Evolutionary conservation across 768 basidiomycete genomes (phyloP).

Genomic region (Hortiboletus campestris): DNA sequence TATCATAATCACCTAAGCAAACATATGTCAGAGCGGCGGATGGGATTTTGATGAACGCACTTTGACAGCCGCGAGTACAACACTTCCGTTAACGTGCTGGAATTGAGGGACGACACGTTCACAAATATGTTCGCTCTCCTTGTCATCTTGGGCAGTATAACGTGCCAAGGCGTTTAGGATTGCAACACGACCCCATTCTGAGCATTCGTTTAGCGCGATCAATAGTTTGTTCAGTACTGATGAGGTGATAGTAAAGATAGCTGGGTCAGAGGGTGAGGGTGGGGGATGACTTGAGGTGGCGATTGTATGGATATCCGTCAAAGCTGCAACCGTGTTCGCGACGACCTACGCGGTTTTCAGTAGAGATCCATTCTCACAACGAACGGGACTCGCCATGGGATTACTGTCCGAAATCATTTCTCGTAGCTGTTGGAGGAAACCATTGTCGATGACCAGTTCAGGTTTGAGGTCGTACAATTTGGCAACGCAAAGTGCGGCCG

Average conservation of each 20-base stretch:
- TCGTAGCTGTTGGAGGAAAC: slow-evolving; percentile 82
- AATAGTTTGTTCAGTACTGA: slow-evolving; percentile 83
- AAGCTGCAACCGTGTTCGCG: slow-evolving; percentile 90
- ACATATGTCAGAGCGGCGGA: neutral
- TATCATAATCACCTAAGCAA: slow-evolving; percentile 87
- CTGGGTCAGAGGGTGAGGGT: slow-evolving; percentile 55
- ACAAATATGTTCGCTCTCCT: slow-evolving; percentile 98
- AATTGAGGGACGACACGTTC: slow-evolving; percentile 98
- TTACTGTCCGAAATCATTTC: slow-evolving; percentile 96
- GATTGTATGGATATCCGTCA: slow-evolving; percentile 87
- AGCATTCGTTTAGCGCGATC: slow-evolving; percentile 95
- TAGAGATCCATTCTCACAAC: neutral
- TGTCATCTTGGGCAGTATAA: slow-evolving; percentile 81
- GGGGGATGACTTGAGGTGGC: slow-evolving; percentile 52
- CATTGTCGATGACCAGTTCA: slow-evolving; percentile 91
- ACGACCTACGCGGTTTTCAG: slow-evolving; percentile 67
- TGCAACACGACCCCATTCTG: slow-evolving; percentile 98
- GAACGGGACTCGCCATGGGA: slow-evolving; percentile 74
- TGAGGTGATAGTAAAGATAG: slow-evolving; percentile 80
- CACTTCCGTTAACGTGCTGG: slow-evolving; percentile 94
- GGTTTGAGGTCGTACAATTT: slow-evolving; percentile 98
- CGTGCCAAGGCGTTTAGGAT: slow-evolving; percentile 83
- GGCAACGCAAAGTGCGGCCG: slow-evolving; percentile 94
- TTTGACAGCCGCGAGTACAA: slow-evolving; percentile 96
- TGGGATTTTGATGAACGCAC: slow-evolving; percentile 38